Evolutionary conservation across 257 asterid species (phyloP), one percentile per base, ranked within the genome.

Genomic region (Gentiana dahurica): DNA sequence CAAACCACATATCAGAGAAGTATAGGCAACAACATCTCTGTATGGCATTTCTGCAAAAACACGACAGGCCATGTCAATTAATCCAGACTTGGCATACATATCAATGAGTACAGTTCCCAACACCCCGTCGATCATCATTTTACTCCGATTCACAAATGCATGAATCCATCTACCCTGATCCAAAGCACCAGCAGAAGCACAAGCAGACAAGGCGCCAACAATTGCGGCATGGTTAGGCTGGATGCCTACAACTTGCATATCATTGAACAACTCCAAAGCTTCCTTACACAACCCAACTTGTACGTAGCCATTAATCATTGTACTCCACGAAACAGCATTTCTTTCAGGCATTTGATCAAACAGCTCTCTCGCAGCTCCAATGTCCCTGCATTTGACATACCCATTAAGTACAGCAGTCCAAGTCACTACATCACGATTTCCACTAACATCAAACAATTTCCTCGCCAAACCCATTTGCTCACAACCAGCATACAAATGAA

Each of bases 1-100:
- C 53, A 80, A 63, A 45, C 86, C 93, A 38, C 59, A 65, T 54
- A 83, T 78, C 12, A 80, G 55, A n/a, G 84, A 62, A 32, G 80
- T 73, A 34, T 76, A 78, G 49, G 86, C 76, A 69, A 62, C 52
- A 39, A 71, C 72, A 11, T 80, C 85, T 50, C 63, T 68, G 37
- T 6, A 3, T 0, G 69, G 66, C 68, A 76, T 63, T 55, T 67
- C 65, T 58, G 73, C 72, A 12, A 78, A 80, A 53, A 80, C 62
- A 43, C 51, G 73, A 34, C 65, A 60, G 12, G 85, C 79, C 62
- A 58, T 68, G 8, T 58, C 60, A 34, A 83, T 63, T 55, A 71
- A 62, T 36, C 93, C 93, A 59, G 81, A 80, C 64, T 80, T 80
- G 0, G 81, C 79, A 12, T 83, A 83, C 88, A 83, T 80, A 15